phyloP scores from a whole-genome alignment of 2,329 filamentous ascomycete genomes.

The Sporothrix dimorphospora region DNA sequence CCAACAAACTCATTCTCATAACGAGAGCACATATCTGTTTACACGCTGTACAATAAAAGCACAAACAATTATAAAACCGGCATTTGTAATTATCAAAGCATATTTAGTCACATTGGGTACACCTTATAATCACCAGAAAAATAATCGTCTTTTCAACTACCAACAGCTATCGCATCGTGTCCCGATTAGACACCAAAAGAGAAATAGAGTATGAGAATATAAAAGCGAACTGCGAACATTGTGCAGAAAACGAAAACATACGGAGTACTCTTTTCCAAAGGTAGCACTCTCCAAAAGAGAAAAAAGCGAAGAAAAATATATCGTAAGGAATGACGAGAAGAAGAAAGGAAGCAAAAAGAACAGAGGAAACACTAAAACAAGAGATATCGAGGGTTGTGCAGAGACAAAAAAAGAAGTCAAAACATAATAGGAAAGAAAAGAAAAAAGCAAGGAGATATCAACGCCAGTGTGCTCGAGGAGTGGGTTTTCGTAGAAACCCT shows the following conservation, averaged over 20 bases:
- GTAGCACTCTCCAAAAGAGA: conserved; percentile 5
- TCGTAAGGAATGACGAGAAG: conserved; percentile 16
- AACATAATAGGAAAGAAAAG: conserved; percentile 19
- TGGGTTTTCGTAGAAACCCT: not conserved
- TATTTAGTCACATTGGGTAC: no score
- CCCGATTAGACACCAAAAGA: not conserved
- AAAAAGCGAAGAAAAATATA: not conserved
- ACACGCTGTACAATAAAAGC: not conserved
- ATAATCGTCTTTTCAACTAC: not conserved
- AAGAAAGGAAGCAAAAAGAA: not conserved
- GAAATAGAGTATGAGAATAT: not conserved
- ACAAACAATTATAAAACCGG: no score
- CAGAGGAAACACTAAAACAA: conserved; percentile 8
- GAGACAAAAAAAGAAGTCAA: not conserved
- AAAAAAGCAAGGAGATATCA: conserved; percentile 28
- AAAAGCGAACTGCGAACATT: not conserved
- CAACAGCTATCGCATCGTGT: not conserved
- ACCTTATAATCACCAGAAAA: not conserved
- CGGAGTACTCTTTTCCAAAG: conserved; percentile 3
- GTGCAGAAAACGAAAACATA: not conserved
- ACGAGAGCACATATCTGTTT: not conserved
- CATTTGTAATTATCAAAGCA: no score
- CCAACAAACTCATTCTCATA: not conserved
- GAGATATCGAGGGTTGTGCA: conserved; percentile 18
- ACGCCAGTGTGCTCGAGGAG: conserved; percentile 29